Evolutionary conservation across 441 rosid species (phyloP), one percentile per base, ranked within the genome.

Genomic region (Croton setiger): DNA sequence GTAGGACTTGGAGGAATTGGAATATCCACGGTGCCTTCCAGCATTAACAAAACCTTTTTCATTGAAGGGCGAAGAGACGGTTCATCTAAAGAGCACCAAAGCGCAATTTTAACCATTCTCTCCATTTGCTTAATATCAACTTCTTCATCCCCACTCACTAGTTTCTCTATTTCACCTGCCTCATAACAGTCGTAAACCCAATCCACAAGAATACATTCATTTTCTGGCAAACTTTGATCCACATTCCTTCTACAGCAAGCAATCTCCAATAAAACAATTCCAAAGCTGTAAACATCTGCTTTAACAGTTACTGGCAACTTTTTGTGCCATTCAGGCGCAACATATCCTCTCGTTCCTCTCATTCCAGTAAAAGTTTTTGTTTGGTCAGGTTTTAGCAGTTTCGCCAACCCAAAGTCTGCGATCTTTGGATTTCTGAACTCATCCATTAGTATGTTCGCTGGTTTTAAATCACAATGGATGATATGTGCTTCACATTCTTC

Each of bases 261-360:
- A 14, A 78, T 65, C 73, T 78, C 85, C 51, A 81, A 49, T 64
- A 81, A 67, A 67, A 81, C 55, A 10, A 78, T 14, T 18, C 80
- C 82, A 12, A 71, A 78, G 66, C 82, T 81, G 60, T 76, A 81
- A 47, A 76, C 74, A 67, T 78, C 80, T 7, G 74, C 82, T 60
- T 78, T 81, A 6, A 49, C 79, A 0, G 82, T 70, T 59, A 81
- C 45, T 0, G 75, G 75, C 35, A 47, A 31, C 5, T 44, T 78
- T 53, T 20, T 20, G 18, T 78, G 74, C 82, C 82, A 81, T 60
- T 81, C 79, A 0, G 84, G 84, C 9, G 81, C 81, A 1, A 75
- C 70, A 27, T 80, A 77, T 2, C 84, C 84, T 61, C 52, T 72
- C 1, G 81, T 80, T 20, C 81, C 84, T 67, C 77, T 70, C 1